Evolutionary conservation across 805 yeast genomes (phyloP), one percentile per base, ranked within the genome.

Genomic region (Metschnikowia drakensbergensis): DNA sequence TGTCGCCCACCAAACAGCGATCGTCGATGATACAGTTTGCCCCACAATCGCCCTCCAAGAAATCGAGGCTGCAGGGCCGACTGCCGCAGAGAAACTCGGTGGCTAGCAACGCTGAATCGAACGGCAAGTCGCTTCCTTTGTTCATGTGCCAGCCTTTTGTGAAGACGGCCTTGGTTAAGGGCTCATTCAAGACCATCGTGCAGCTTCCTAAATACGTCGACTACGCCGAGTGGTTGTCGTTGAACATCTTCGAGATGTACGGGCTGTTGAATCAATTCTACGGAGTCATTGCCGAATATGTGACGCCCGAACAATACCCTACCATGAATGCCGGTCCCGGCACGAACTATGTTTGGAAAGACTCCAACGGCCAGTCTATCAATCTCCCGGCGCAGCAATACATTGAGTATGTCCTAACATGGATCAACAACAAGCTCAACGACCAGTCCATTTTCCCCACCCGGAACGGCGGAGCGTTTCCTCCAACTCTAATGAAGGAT

Each of bases 311-410:
- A 58, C 79, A 84, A 28, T 88, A 84, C 59, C 96, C 96, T 9
- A 84, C 92, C 1, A 94, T 94, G 99, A 89, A 82, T 58, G 99
- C 98, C 0, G 99, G 97, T 3, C 89, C 96, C 2, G 84, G 84
- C 49, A 84, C 91, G 4, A 96, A 90, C 59, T 94, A 94, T 61
- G 70, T 88, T 32, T 94, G 98, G 97, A 79, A 89, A 22, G 96
- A 88, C 66, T 80, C 84, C 48, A 63, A 62, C 41, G 88, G 87
- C 41, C 88, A 89, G 64, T 81, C 92, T 6, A 81, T 88, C 11
- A 86, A 90, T 46, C 76, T 94, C 28, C 97, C 98, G 5, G 98
- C 99, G 1, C 76, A 83, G 53, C 96, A 90, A 55, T 94, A 92
- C 66, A 92, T 94, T 46, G 98, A 94, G 54, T 84, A 84, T 62